Evolutionary conservation across 2,329 filamentous ascomycete genomes (phyloP).

Genomic region (Alternaria brassicae): DNA sequence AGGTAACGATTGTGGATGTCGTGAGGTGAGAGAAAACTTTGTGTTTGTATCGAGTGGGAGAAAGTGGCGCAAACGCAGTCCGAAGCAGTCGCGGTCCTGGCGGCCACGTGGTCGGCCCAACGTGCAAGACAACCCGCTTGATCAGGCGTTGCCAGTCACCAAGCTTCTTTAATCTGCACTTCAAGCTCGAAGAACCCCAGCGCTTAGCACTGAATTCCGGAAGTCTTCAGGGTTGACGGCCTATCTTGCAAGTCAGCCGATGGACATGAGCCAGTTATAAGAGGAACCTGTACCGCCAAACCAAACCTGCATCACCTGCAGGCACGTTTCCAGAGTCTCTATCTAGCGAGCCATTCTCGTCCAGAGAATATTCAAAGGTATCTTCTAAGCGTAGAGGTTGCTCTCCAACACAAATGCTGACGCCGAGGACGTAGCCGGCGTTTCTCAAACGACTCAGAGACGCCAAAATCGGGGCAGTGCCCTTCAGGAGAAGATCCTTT

Average conservation of each 20-base stretch:
- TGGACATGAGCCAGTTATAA: too few relatives aligned
- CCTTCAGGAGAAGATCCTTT: too few relatives aligned
- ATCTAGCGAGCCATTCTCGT: too few relatives aligned
- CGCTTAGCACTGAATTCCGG: neutral
- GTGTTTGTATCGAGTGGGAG: neutral
- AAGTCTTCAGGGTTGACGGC: neutral
- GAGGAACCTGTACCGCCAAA: too few relatives aligned
- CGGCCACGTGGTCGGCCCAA: neutral
- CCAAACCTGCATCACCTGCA: too few relatives aligned
- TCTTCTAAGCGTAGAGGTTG: too few relatives aligned
- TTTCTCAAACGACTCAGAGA: too few relatives aligned
- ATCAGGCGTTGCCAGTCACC: neutral
- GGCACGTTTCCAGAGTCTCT: too few relatives aligned
- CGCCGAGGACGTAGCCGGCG: too few relatives aligned
- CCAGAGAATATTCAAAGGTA: too few relatives aligned
- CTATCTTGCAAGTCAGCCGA: neutral
- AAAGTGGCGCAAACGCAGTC: neutral
- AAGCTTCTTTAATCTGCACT: fast-evolving
- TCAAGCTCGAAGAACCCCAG: neutral
- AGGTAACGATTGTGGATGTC: neutral
- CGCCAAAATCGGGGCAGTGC: too few relatives aligned
- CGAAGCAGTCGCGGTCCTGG: neutral
- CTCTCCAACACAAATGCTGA: too few relatives aligned
- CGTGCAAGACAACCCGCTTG: neutral
- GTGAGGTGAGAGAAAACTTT: neutral